phyloP scores from a whole-genome alignment of 2,329 filamentous ascomycete species.

The Colletotrichum horii region DNA sequence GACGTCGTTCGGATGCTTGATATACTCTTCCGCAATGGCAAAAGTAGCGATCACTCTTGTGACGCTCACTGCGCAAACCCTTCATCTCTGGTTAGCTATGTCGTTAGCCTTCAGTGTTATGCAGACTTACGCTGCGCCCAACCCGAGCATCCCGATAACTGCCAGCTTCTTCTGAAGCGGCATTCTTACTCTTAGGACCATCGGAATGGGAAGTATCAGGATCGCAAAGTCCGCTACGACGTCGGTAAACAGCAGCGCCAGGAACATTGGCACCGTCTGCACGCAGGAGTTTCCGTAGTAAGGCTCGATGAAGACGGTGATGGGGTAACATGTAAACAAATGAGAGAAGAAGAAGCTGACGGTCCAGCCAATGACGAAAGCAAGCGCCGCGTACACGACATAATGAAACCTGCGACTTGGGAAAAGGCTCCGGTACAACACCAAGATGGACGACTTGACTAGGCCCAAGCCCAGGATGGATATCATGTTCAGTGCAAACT shows the following conservation, averaged over 20 bases:
- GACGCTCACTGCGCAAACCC: constrained; percentile 18
- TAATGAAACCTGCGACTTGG: constrained; percentile 29
- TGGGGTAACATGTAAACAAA: constrained; percentile 29
- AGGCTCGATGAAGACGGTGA: constrained; percentile 27
- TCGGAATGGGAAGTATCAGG: constrained; percentile 29
- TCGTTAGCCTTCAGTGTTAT: neutral
- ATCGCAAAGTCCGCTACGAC: constrained; percentile 28
- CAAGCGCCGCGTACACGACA: constrained; percentile 28
- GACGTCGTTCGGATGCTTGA: constrained; percentile 26
- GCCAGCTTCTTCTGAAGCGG: constrained; percentile 27
- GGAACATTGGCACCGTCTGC: constrained; percentile 24
- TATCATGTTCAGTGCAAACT: constrained; percentile 21
- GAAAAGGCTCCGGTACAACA: constrained; percentile 39
- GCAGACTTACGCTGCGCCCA: constrained; percentile 27
- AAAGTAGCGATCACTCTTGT: constrained; percentile 26
- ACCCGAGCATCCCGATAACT: constrained; percentile 29
- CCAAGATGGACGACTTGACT: constrained; percentile 36
- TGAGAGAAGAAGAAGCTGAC: constrained; percentile 30
- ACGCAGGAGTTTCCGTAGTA: constrained; percentile 29
- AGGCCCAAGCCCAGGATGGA: constrained; percentile 36
- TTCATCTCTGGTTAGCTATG: neutral
- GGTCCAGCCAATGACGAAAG: constrained; percentile 26
- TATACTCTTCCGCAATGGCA: constrained; percentile 23
- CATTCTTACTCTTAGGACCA: constrained; percentile 29
- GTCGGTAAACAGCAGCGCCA: constrained; percentile 26